phyloP scores from a whole-genome alignment of 352 stramenopile genomes.

The Phytophthora niederhauseri region DNA sequence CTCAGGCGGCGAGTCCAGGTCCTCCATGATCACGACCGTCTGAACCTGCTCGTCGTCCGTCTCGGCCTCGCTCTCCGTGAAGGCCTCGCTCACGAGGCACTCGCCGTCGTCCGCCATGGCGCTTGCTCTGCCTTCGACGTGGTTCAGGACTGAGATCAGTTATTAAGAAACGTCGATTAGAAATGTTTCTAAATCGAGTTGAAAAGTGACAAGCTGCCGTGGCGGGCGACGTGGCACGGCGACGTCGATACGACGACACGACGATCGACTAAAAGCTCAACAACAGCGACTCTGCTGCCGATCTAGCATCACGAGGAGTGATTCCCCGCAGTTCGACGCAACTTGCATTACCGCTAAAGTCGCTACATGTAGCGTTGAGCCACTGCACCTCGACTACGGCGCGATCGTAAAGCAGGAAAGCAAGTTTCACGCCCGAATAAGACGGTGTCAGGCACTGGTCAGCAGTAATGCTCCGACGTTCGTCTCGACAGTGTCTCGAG shows the following conservation, averaged over 20 bases:
- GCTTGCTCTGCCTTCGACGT: background rate
- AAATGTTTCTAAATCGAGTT: background rate
- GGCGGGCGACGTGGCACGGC: slow-evolving; percentile 2
- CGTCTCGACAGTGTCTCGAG: background rate
- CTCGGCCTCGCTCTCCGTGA: slow-evolving; percentile 29
- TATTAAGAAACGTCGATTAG: background rate
- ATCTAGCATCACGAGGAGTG: too few species aligned
- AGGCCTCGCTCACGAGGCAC: slow-evolving; percentile 31
- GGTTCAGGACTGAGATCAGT: background rate
- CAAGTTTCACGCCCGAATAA: background rate
- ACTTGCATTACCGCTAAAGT: too few species aligned
- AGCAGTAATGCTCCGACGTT: slow-evolving; percentile 1
- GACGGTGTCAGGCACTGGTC: background rate
- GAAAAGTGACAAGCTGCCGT: background rate
- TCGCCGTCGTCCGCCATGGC: slow-evolving; percentile 19
- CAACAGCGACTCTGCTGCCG: background rate
- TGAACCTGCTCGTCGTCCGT: slow-evolving; percentile 20
- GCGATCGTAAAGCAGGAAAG: too few species aligned
- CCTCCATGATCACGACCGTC: slow-evolving; percentile 31
- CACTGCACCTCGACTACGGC: too few species aligned
- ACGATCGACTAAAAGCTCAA: slow-evolving; percentile 21
- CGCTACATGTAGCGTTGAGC: too few species aligned
- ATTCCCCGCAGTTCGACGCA: background rate
- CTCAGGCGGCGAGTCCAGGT: slow-evolving; percentile 9
- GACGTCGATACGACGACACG: slow-evolving; percentile 8